Evolutionary conservation across 129 eudicot genomes (phyloP), one percentile per base, ranked within the genome.

Genomic region (Lactuca saligna): DNA sequence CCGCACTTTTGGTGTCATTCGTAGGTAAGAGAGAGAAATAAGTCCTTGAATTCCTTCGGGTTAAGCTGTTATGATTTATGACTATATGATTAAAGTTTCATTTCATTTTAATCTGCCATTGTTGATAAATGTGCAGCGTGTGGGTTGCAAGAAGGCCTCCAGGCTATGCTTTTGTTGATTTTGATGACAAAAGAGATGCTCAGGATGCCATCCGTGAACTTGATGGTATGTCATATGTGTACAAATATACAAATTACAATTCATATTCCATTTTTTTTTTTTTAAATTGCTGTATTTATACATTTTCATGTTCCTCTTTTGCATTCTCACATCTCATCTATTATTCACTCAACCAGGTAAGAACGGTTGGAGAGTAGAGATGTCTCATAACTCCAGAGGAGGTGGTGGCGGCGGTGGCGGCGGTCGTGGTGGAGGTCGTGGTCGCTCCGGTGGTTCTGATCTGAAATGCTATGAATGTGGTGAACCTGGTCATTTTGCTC

Each of bases 131-230:
- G 62, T 75, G 75, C 80, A 91, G 96, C 79, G 98, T 92, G 10
- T 92, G 98, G 98, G 98, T 92, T 86, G 98, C 98, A 38, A 81
- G 98, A 77, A 77, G 96, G 48, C 98, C 98, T 60, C 98, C 98
- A 31, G 98, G 98, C 16, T 92, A 92, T 77, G 98, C 91, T 59
- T 92, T 92, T 62, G 82, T 92, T 68, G 98, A 92, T 62, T 92
- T 92, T 54, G 98, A 92, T 72, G 98, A 92, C 67, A 73, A 76
- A 61, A 77, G 98, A 72, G 98, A 92, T 81, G 98, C 98, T 17
- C 82, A 84, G 35, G 98, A 92, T 57, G 98, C 98, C 17, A 92
- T 92, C 42, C 85, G 89, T 29, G 98, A 84, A 33, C 64, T 89
- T 54, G 98, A 92, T 79, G 98, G 97, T 91, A 79, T n/a, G n/a